A percentile compares a stretch with the other conserved stretches of the same genome.
These are phyloP conservation scores for Aspergillus hortae DNA, from an alignment of 2,329 filamentous ascomycete species.

Conservation along the genomic window DNA sequence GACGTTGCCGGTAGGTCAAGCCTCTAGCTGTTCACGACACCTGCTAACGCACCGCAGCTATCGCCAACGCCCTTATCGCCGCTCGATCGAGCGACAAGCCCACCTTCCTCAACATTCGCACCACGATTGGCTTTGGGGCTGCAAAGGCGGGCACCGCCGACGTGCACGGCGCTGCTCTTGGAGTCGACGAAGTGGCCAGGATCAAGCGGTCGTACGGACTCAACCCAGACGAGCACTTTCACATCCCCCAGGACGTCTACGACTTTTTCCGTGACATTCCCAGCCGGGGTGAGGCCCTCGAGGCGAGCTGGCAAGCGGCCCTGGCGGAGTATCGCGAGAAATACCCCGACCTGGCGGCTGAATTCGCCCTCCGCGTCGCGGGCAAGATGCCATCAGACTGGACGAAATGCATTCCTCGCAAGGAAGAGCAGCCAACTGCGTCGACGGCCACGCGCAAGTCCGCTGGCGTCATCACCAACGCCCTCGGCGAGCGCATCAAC, in stretches of 20 bases:
- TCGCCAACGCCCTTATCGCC: conserved; percentile 31
- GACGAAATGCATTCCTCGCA: conserved; percentile 12
- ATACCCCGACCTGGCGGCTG: conserved; percentile 3
- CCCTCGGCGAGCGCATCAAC: conserved; percentile 3
- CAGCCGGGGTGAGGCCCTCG: neutral
- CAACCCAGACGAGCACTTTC: conserved; percentile 7
- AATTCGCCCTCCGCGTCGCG: conserved; percentile 11
- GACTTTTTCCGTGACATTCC: conserved; percentile 8
- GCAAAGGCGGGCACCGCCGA: conserved; percentile 4
- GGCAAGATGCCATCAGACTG: conserved; percentile 8
- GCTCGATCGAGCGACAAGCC: conserved; percentile 47
- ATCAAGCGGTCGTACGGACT: conserved; percentile 4
- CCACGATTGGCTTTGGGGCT: conserved; percentile 49
- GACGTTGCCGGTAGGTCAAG: conserved; percentile 41
- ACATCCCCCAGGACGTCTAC: conserved; percentile 11
- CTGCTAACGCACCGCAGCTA: conserved; percentile 5
- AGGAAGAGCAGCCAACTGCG: conserved; percentile 10
- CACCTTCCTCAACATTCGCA: conserved; percentile 55
- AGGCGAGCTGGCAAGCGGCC: conserved; percentile 2
- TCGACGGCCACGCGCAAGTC: conserved; percentile 8
- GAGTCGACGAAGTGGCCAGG: conserved; percentile 5
- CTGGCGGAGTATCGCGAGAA: conserved; percentile 1
- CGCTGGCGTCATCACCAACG: conserved; percentile 2
- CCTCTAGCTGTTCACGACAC: too few relatives aligned
- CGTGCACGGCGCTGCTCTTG: conserved; percentile 7